These are phyloP conservation scores for Fusarium sp. DNA, from an alignment of 2,329 filamentous ascomycete species.

Conservation along the genomic window DNA sequence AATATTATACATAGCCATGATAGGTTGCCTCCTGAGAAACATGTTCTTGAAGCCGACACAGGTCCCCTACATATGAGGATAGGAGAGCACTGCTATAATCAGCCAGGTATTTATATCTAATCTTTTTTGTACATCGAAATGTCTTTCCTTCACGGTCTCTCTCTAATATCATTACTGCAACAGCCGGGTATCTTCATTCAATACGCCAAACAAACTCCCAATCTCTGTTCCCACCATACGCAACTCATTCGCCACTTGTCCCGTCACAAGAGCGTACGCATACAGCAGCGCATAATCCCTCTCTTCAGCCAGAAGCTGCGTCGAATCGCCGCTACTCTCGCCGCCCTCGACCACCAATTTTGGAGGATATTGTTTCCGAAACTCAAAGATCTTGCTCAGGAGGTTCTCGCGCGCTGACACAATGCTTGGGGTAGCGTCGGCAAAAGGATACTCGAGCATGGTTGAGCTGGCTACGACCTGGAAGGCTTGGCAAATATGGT, in stretches of 20 bases:
- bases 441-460: constrained; percentile 93
- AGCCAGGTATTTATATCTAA: not conserved
- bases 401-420: constrained; percentile 83
- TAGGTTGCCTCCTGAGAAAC: too few species aligned
- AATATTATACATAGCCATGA: too few species aligned
- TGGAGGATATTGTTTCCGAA: constrained; percentile 71
- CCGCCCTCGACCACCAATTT: constrained; percentile 46
- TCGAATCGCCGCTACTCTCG: constrained; percentile 29
- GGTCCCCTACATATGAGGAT: too few species aligned
- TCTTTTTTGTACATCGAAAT: too few species aligned
- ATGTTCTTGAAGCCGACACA: too few species aligned
- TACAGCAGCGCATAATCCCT: constrained; percentile 92
- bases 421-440: constrained; percentile 86
- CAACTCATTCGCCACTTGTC: constrained; percentile 73
- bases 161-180: constrained; percentile 8
- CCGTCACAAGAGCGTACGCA: constrained; percentile 81
- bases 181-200: constrained; percentile 38
- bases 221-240: constrained; percentile 66
- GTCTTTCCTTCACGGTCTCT: not conserved
- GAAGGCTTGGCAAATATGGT: constrained; percentile 88
- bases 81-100: too few species aligned
- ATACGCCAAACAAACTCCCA: constrained; percentile 36
- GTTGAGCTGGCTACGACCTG: constrained; percentile 89
- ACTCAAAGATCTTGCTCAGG: constrained; percentile 87
- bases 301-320: constrained; percentile 64